phyloP scores from a whole-genome alignment of 805 yeast species.

The Allodekkera sacchari region DNA sequence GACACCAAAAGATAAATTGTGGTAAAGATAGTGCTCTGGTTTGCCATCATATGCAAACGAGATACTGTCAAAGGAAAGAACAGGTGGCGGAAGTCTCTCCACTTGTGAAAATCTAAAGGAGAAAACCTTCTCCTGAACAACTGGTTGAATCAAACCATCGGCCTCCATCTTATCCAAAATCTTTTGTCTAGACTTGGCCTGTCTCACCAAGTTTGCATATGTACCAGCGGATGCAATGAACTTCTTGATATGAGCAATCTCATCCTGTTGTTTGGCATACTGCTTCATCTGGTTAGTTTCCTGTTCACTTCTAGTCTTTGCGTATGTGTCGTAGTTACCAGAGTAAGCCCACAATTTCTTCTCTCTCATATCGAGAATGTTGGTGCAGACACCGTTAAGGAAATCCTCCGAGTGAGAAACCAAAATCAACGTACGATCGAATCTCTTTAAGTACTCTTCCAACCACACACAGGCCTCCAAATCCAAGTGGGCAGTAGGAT shows the following conservation, averaged over 20 bases:
- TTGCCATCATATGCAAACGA: conserved; percentile 85
- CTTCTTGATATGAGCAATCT: conserved; percentile 95
- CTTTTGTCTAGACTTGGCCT: conserved; percentile 99
- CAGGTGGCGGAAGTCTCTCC: conserved; percentile 98
- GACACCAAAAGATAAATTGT: conserved; percentile 90
- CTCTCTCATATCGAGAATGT: conserved; percentile 96
- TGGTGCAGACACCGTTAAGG: conserved; percentile 96
- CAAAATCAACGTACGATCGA: conserved; percentile 85
- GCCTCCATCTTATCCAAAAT: conserved; percentile 99
- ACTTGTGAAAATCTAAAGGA: conserved; percentile 91
- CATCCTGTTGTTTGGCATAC: conserved; percentile 96
- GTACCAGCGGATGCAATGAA: conserved; percentile 99
- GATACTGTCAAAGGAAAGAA: conserved; percentile 90
- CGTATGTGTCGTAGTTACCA: conserved; percentile 97
- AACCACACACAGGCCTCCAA: conserved; percentile 99
- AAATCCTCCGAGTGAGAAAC: conserved; percentile 99
- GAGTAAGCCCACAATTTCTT: conserved; percentile 72
- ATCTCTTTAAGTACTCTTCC: conserved; percentile 93
- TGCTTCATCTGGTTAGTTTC: conserved; percentile 98
- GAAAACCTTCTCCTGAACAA: conserved; percentile 87
- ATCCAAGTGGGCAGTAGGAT: conserved; percentile 99
- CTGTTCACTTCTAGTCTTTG: conserved; percentile 87
- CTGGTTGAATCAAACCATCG: conserved; percentile 92
- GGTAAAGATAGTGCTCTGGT: conserved; percentile 80
- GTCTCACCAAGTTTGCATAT: conserved; percentile 95